Base-by-base conservation (phyloP, 306 rosid genomes). In the Malus asiatica region DNA sequence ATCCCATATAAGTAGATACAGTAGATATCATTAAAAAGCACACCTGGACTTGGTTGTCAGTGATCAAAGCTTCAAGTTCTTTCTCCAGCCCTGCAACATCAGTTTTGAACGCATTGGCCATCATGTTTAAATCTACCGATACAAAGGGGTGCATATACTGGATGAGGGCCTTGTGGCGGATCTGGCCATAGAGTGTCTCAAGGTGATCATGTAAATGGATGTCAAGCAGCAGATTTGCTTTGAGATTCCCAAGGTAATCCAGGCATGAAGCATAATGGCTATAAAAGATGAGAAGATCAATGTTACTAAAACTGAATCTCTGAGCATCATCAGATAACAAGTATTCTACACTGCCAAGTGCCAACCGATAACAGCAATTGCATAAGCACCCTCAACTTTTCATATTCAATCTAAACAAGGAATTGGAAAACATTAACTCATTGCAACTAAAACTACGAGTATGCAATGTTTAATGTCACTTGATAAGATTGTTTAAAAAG, bases 71-170 rank as follows among this genome's bases (percentile, higher is more conserved):
- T 86, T 96, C 99, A 16, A 96, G 97, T 87, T 96, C 99, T 86
- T 96, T 96, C 90, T 88, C 91, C 66, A 96, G 88, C 81, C 96
- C 99, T 6, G 86, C 76, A 82, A 93, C 89, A 68, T 89, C 91
- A 71, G 98, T 96, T 87, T 90, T 96, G 89, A 96, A 96, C 79
- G 99, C 99, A 88, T 85, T 82, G 42, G 98, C 99, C 99, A 96
- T 96, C 97, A 86, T 89, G 71, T 78, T 75, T 72, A 96, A 76
- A 79, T 96, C 99, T 74, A 96, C 99, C 20, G 99, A 92, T 16
- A 90, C 89, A 87, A 96, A 96, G 68, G 99, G 99, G 81, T 82
- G 97, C 11, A 96, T 93, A 70, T 96, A 96, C 76, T 93, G 98
- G 87, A 93, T 93, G 55, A 93, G 93, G 65, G 98, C 98, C 86